These are phyloP conservation scores for Kluyveromyces sp. DNA, from an alignment of 1,139 yeast species.

Conservation along the genomic window DNA sequence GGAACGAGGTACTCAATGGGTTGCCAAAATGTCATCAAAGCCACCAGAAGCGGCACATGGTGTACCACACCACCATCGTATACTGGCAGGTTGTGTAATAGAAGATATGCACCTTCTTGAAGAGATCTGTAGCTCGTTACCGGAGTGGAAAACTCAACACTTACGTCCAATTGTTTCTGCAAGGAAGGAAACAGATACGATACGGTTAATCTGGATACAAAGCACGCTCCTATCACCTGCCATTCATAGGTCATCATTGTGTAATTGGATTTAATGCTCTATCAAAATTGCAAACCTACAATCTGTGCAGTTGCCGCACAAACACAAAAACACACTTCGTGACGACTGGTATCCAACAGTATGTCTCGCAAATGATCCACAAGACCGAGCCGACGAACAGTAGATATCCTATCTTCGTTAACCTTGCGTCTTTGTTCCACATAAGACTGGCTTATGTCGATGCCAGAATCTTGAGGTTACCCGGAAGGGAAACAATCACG, in stretches of 20 bases:
- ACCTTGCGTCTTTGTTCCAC: too few species aligned
- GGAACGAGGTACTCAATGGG: constrained; percentile 23
- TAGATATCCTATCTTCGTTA: too few species aligned
- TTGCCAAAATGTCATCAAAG: constrained; percentile 39
- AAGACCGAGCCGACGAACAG: too few species aligned
- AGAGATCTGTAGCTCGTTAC: constrained; percentile 39
- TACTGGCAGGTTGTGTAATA: constrained; percentile 53
- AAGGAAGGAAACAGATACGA: constrained; percentile 23
- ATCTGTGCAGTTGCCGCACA: neutral
- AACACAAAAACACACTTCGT: too few species aligned
- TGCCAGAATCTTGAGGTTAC: too few species aligned
- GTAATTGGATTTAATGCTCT: neutral
- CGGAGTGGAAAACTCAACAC: constrained; percentile 57
- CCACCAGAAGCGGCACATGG: constrained; percentile 69
- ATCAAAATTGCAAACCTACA: neutral
- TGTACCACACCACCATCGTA: constrained; percentile 85
- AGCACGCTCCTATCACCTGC: constrained; percentile 13
- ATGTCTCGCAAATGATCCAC: too few species aligned
- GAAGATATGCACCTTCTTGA: constrained; percentile 71
- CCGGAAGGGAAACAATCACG: too few species aligned
- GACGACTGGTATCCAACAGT: too few species aligned
- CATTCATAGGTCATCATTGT: constrained; percentile 9
- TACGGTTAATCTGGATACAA: constrained; percentile 17
- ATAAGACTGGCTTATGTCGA: too few species aligned
- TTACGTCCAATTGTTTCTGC: constrained; percentile 37